These are phyloP conservation scores for Rhizophlyctis rosea DNA, from an alignment of 192 early-diverging fungal genomes.

Conservation along the genomic window DNA sequence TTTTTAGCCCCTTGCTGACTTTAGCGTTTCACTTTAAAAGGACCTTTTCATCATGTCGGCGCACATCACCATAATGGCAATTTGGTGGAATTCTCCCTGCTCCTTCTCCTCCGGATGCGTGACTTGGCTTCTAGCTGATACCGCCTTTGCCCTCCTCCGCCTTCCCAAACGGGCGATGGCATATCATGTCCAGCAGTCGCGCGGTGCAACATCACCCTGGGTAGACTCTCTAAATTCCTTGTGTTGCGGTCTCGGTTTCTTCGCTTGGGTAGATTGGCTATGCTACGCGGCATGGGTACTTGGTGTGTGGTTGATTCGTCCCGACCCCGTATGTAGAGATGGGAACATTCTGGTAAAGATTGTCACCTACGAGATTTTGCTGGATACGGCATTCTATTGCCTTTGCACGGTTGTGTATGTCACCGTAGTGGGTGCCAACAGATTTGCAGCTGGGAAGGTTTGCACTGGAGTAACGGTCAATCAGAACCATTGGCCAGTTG, in stretches of 20 bases:
- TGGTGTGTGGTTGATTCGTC: constrained; percentile 19
- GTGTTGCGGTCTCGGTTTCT: background rate
- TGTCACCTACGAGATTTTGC: constrained; percentile 6
- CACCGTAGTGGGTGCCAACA: constrained; percentile 6
- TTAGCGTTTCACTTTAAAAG: no score
- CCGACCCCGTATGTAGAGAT: constrained; percentile 4
- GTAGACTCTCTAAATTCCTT: background rate
- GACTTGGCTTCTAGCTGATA: background rate
- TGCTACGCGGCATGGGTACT: constrained; percentile 7
- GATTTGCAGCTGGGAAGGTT: constrained; percentile 1
- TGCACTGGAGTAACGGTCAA: constrained; percentile 8
- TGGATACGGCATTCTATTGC: constrained; percentile 21
- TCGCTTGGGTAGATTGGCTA: background rate
- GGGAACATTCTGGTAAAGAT: constrained; percentile 4
- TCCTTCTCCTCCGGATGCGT: background rate
- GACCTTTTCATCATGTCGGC: background rate
- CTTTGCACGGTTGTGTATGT: constrained; percentile 5
- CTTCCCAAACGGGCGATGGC: background rate
- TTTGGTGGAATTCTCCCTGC: background rate
- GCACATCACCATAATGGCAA: background rate
- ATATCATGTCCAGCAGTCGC: background rate
- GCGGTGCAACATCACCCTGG: background rate
- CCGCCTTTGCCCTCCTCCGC: background rate
- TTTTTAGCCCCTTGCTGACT: no score
- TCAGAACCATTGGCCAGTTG: constrained; percentile 10